Evolutionary conservation across 331 rosid species (phyloP).

Genomic region (Malus hybrid): DNA sequence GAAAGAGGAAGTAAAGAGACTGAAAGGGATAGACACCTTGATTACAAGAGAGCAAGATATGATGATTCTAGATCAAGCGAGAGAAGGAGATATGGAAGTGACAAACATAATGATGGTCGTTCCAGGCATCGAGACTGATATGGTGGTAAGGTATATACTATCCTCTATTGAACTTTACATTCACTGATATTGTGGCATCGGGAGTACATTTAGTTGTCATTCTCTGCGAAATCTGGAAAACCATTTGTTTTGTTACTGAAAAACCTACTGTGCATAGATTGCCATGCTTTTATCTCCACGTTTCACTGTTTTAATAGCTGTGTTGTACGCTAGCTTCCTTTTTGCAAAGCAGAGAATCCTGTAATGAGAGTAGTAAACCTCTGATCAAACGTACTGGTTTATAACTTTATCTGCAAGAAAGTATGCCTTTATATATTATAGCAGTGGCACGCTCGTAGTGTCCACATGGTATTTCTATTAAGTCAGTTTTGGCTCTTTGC

Average conservation of each 20-base stretch:
- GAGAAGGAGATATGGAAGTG: constrained; percentile 3
- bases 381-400: background rate
- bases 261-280: background rate
- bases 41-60: constrained; percentile 6
- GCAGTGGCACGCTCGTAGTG: background rate
- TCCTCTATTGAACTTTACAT: background rate
- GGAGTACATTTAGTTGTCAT: too few relatives aligned
- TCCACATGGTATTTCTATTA: too few relatives aligned
- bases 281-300: background rate
- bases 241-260: background rate
- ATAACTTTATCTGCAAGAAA: background rate
- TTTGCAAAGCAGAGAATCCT: background rate
- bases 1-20: background rate
- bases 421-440: background rate
- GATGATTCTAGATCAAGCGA: constrained; percentile 5
- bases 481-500: background rate
- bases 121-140: constrained; percentile 1
- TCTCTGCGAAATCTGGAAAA: background rate
- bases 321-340: background rate
- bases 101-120: background rate
- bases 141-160: background rate
- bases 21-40: background rate
- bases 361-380: background rate
- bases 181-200: background rate
- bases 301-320: too few relatives aligned